phyloP scores from a whole-genome alignment of 2,329 filamentous ascomycete species.

The Diaporthe nobilis region DNA sequence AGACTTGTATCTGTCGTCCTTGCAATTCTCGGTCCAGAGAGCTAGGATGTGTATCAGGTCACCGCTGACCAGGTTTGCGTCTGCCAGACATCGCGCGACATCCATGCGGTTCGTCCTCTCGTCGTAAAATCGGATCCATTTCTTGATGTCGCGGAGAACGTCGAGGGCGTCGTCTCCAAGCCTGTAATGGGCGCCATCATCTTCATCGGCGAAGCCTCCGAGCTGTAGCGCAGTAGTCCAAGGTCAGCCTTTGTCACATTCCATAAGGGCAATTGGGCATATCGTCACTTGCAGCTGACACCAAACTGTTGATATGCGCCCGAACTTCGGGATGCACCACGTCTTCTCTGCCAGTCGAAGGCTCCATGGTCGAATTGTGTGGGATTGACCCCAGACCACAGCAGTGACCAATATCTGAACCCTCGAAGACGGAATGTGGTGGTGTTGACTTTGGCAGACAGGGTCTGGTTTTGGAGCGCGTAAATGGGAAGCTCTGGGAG shows the following conservation, averaged over 20 bases:
- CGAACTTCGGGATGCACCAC: slow-evolving; percentile 90
- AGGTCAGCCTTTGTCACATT: slow-evolving; percentile 43
- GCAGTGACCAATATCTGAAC: slow-evolving; percentile 2
- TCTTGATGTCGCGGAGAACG: slow-evolving; percentile 91
- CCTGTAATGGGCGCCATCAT: slow-evolving; percentile 82
- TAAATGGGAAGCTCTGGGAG: slow-evolving; percentile 40
- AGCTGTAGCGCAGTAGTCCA: slow-evolving; percentile 68
- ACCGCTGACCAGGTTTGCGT: slow-evolving; percentile 91
- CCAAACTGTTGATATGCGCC: slow-evolving; percentile 92
- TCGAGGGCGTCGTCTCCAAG: slow-evolving; percentile 94
- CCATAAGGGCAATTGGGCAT: slow-evolving; percentile 2
- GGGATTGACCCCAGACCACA: neutral
- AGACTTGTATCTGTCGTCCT: slow-evolving; percentile 81
- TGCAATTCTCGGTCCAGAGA: slow-evolving; percentile 80
- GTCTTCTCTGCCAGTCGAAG: slow-evolving; percentile 38
- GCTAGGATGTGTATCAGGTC: slow-evolving; percentile 93
- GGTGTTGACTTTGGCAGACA: slow-evolving; percentile 19
- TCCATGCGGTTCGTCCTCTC: slow-evolving; percentile 95
- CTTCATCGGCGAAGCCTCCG: slow-evolving; percentile 84
- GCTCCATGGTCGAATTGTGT: slow-evolving; percentile 38
- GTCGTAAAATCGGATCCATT: slow-evolving; percentile 96
- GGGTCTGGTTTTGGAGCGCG: slow-evolving; percentile 13
- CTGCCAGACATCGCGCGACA: slow-evolving; percentile 91
- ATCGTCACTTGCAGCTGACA: slow-evolving; percentile 81
- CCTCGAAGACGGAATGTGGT: slow-evolving; percentile 12